These are phyloP conservation scores for Aspergillus arachidicola DNA, from an alignment of 2,329 filamentous ascomycete species.

Conservation along the genomic window DNA sequence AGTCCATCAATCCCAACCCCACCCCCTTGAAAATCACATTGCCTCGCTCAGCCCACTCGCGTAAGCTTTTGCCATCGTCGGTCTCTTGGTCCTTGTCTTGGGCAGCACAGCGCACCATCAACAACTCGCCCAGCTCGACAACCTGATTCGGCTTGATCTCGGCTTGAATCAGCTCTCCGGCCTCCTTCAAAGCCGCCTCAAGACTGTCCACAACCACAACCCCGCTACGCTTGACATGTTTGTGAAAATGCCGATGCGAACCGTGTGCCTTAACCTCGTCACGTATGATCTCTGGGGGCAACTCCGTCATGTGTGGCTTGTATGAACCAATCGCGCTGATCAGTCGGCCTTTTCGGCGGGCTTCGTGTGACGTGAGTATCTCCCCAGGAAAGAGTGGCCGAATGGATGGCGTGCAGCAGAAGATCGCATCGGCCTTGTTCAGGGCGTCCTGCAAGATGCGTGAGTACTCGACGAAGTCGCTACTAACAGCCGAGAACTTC, in stretches of 20 bases:
- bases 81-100: slow-evolving; percentile 35
- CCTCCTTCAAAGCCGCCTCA: slow-evolving; percentile 76
- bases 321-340: slow-evolving; percentile 54
- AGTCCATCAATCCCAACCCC: slow-evolving; percentile 69
- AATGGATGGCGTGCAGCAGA: slow-evolving; percentile 81
- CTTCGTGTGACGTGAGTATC: slow-evolving; percentile 66
- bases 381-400: slow-evolving; percentile 73
- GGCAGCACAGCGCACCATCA: slow-evolving; percentile 63
- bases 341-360: slow-evolving; percentile 47
- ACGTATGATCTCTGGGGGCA: slow-evolving; percentile 74
- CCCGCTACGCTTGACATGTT: slow-evolving; percentile 59
- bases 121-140: slow-evolving; percentile 83
- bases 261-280: slow-evolving; percentile 57
- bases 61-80: slow-evolving; percentile 47
- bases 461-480: slow-evolving; percentile 68
- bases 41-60: slow-evolving; percentile 63
- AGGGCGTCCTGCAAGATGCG: slow-evolving; percentile 72
- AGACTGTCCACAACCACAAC: slow-evolving; percentile 69
- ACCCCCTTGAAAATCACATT: slow-evolving; percentile 73
- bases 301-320: slow-evolving; percentile 75
- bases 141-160: slow-evolving; percentile 73
- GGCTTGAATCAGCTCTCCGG: slow-evolving; percentile 83
- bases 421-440: slow-evolving; percentile 73
- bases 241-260: slow-evolving; percentile 51
- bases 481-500: slow-evolving; percentile 71